Conservation (phyloP, 2,329 filamentous ascomycete species). For the Colletotrichum camelliae region DNA sequence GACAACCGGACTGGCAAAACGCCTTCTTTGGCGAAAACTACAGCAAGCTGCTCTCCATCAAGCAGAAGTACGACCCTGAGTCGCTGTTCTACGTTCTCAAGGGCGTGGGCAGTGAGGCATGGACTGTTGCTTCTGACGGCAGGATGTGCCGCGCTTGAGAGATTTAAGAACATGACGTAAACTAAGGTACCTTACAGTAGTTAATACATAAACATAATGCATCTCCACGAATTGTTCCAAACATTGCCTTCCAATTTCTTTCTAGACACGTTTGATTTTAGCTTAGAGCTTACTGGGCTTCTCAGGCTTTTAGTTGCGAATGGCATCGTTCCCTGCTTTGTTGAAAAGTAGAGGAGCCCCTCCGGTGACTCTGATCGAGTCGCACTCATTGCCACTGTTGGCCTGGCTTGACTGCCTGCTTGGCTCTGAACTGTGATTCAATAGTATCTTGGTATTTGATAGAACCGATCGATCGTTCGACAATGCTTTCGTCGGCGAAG, state of each 20-base stretch:
- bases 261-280: background rate
- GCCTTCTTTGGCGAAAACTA: slow-evolving; percentile 56
- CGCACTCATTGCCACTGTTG: background rate
- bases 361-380: background rate
- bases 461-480: background rate
- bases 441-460: background rate
- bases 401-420: background rate
- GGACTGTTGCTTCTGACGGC: slow-evolving; percentile 43
- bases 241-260: background rate
- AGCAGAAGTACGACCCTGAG: slow-evolving; percentile 54
- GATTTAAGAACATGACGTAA: background rate
- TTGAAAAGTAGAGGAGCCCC: background rate
- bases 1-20: slow-evolving; percentile 45
- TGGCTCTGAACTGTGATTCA: background rate
- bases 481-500: rapidly evolving
- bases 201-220: background rate
- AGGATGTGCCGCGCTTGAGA: slow-evolving; percentile 41
- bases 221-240: rapidly evolving
- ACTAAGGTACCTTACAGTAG: background rate
- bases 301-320: rapidly evolving
- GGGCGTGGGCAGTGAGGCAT: slow-evolving; percentile 57
- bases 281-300: background rate
- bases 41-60: slow-evolving; percentile 44
- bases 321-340: rapidly evolving
- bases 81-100: slow-evolving; percentile 51